Percentiles rank a stretch among this genome's conserved stretches.
These are phyloP conservation scores for Talaromyces ruber DNA, from an alignment of 495 filamentous ascomycete genomes.

Conservation along the genomic window DNA sequence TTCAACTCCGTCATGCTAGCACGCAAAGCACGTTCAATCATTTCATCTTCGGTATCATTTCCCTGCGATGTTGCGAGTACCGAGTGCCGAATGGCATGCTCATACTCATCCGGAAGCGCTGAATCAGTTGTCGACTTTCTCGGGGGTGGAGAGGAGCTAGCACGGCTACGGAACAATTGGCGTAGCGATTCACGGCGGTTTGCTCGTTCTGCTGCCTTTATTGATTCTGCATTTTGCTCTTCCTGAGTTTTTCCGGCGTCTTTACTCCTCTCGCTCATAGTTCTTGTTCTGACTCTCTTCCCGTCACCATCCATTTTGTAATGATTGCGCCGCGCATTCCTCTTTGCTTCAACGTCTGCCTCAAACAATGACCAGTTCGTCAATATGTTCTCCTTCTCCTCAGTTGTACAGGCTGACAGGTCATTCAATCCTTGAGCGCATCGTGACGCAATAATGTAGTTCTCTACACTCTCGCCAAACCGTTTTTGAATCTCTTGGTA, in stretches of 20 bases:
- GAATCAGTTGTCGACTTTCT: neutral
- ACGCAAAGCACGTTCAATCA: constrained; percentile 60
- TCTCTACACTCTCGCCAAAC: constrained; percentile 53
- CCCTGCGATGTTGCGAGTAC: constrained; percentile 61
- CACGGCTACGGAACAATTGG: neutral
- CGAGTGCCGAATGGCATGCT: constrained; percentile 58
- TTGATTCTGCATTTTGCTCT: constrained; percentile 3
- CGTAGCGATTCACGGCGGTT: neutral
- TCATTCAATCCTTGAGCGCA: constrained; percentile 66
- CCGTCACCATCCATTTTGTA: constrained; percentile 22
- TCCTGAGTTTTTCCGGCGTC: constrained; percentile 2
- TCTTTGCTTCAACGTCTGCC: constrained; percentile 44
- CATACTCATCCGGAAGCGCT: constrained; percentile 41
- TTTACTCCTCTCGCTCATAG: constrained; percentile 10
- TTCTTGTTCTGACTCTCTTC: constrained; percentile 24
- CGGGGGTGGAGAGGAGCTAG: neutral
- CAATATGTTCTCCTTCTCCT: constrained; percentile 51
- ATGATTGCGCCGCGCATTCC: constrained; percentile 11
- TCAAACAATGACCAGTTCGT: constrained; percentile 46
- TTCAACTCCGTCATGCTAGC: constrained; percentile 57
- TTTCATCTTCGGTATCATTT: constrained; percentile 54
- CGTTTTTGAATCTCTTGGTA: constrained; percentile 62
- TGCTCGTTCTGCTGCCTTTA: constrained; percentile 11
- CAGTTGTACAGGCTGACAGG: constrained; percentile 29
- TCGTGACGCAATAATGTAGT: constrained; percentile 64